Evolutionary conservation across 371 early-diverging fungal species (phyloP).

Genomic region (Spiromyces aspiralis): DNA sequence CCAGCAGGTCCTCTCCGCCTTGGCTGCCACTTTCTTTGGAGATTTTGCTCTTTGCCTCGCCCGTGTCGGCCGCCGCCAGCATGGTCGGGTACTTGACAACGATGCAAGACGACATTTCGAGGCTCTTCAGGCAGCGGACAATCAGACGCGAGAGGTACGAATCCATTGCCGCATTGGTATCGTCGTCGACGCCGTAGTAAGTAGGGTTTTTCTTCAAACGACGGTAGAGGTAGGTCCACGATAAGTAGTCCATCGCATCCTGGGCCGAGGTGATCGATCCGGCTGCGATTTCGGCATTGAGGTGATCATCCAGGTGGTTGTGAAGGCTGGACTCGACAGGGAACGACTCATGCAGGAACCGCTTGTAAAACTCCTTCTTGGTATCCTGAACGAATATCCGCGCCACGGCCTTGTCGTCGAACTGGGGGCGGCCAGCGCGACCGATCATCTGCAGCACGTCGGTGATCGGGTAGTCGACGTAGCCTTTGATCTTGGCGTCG

Average conservation of each 20-base stretch:
- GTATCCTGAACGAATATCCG: constrained; percentile 73
- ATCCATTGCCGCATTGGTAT: constrained; percentile 46
- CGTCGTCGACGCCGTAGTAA: constrained; percentile 80
- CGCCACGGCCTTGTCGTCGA: constrained; percentile 78
- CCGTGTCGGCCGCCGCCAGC: constrained; percentile 1
- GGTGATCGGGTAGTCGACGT: constrained; percentile 88
- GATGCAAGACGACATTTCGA: constrained; percentile 53
- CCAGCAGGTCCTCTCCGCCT: too few relatives aligned
- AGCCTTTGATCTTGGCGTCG: constrained; percentile 71
- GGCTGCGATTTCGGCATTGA: constrained; percentile 82
- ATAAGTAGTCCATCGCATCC: constrained; percentile 85
- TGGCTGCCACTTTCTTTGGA: too few relatives aligned
- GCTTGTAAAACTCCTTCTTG: constrained; percentile 93
- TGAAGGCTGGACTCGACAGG: constrained; percentile 78
- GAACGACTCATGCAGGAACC: constrained; percentile 85
- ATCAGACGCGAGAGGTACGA: constrained; percentile 57
- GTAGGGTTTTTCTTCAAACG: constrained; percentile 83
- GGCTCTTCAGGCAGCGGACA: constrained; percentile 42
- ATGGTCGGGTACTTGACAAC: constrained; percentile 6
- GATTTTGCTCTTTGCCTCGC: constrained; percentile 2
- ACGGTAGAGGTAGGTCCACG: constrained; percentile 90
- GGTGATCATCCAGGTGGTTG: constrained; percentile 56
- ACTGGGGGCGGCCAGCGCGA: constrained; percentile 97
- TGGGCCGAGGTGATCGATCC: constrained; percentile 72
- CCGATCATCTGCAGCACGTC: constrained; percentile 99